Evolutionary conservation across 2,329 filamentous ascomycete species (phyloP), one percentile per base, ranked within the genome.

Genomic region (Trichoderma sp.): DNA sequence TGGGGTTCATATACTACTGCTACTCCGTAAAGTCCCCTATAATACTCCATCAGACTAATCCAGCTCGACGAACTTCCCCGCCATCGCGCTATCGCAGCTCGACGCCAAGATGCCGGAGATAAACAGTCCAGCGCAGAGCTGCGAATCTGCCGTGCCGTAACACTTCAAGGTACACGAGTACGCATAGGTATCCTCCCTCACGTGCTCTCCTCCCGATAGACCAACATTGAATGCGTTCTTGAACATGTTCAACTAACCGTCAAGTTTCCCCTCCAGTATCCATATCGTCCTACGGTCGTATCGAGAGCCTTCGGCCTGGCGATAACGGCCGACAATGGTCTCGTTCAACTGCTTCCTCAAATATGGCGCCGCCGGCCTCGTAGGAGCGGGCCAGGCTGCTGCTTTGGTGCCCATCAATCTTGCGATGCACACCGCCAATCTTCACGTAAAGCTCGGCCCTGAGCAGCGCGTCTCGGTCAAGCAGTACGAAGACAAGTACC

Each of bases 321-420:
- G 27, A 39, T 27, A 45, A 34, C 17, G 50, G 34, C 61, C 35
- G 32, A 29, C 27, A 34, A 67, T 67, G 66, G 58, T 64, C 35
- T 25, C 29, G 25, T 34, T 50, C 35, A 67, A 57, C 29, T 9
- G 35, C 52, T 4, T 67, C 58, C 17, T 25, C 58, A 32, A 35
- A 29, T 68, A 66, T 59, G 67, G 67, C 39, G 25, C 54, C 17
- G 53, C 48, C 45, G 10, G 53, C 42, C 39, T 68, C 12, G 17
- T 54, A 10, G 61, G 42, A 9, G 61, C 53, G 13, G 32, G 53
- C 27, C 53, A 54, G 25, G 61, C 45, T 5, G 42, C 53, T 25
- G 67, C 67, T 45, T 42, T 68, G 67, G 34, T 53, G 42, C 67
- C 67, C 34, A 35, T 59, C 35, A 68, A 68, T 45, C 53, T 65